Percentiles rank a stretch among this genome's conserved stretches.
Evolutionary conservation across 2,329 filamentous ascomycete species (phyloP).

Genomic region (Aaosphaeria arxii): DNA sequence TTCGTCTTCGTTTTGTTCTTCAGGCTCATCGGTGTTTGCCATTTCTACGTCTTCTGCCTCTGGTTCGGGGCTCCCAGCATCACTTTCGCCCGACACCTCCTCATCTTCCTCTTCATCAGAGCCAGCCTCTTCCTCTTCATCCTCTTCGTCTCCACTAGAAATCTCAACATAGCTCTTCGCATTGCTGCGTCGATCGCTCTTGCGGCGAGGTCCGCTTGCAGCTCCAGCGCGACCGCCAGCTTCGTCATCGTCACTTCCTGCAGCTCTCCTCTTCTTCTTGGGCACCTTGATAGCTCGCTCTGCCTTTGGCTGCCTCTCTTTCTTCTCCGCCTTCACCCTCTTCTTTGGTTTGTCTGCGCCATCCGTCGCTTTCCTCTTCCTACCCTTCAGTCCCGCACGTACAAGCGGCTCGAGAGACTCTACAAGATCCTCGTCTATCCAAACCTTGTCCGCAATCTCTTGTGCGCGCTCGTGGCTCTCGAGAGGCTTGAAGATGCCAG

Average conservation of each 20-base stretch:
- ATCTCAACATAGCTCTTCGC: slow-evolving; percentile 45
- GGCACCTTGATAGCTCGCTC: slow-evolving; percentile 36
- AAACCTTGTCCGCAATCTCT: slow-evolving; percentile 82
- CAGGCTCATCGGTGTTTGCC: slow-evolving; percentile 13
- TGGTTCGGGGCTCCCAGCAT: slow-evolving; percentile 9
- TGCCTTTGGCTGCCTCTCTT: slow-evolving; percentile 27
- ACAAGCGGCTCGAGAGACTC: slow-evolving; percentile 77
- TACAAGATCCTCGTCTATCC: slow-evolving; percentile 70
- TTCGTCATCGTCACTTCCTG: slow-evolving; percentile 33
- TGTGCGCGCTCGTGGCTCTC: slow-evolving; percentile 76
- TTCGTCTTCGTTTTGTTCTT: slow-evolving; percentile 5
- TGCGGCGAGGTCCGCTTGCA: slow-evolving; percentile 43
- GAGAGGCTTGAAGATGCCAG: slow-evolving; percentile 72
- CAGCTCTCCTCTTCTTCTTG: slow-evolving; percentile 27
- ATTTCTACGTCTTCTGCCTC: slow-evolving; percentile 28
- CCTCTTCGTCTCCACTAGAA: slow-evolving; percentile 41
- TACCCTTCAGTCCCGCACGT: slow-evolving; percentile 62
- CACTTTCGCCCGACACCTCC: slow-evolving; percentile 12
- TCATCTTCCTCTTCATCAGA: slow-evolving; percentile 12
- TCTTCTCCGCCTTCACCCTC: slow-evolving; percentile 33
- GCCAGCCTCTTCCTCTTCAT: slow-evolving; percentile 26
- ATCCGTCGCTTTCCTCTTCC: slow-evolving; percentile 41
- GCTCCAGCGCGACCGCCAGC: slow-evolving; percentile 18
- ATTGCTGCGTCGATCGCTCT: slow-evolving; percentile 37
- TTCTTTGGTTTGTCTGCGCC: slow-evolving; percentile 28